These are phyloP conservation scores for Echria macrotheca DNA, from an alignment of 495 filamentous ascomycete species.

Conservation along the genomic window DNA sequence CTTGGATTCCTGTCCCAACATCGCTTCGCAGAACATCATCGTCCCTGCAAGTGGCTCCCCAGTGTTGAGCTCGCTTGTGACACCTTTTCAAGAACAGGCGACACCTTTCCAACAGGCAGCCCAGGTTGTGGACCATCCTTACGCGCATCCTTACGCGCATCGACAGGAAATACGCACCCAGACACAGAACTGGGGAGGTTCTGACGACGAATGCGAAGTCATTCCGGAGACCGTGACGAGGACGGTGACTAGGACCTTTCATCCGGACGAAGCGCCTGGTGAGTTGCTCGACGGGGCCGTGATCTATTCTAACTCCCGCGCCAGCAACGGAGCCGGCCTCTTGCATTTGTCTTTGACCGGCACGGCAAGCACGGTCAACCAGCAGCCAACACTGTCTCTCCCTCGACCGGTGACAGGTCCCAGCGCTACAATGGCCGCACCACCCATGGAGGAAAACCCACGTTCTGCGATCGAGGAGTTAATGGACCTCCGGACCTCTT, in stretches of 20 bases:
- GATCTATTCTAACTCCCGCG: too few species aligned
- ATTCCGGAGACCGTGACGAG: slow-evolving; percentile 18
- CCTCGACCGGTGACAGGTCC: background rate
- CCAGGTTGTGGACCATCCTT: slow-evolving; percentile 23
- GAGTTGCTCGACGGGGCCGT: too few species aligned
- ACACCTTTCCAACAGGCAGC: slow-evolving; percentile 10
- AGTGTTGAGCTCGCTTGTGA: too few species aligned
- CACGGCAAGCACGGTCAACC: too few species aligned
- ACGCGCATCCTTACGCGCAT: too few species aligned
- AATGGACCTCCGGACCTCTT: slow-evolving; percentile 11
- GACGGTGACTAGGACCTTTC: background rate
- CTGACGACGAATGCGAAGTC: slow-evolving; percentile 10
- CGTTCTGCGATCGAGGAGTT: slow-evolving; percentile 29
- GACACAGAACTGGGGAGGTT: slow-evolving; percentile 15
- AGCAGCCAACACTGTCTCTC: background rate
- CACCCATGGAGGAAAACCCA: slow-evolving; percentile 5
- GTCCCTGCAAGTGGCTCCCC: too few species aligned
- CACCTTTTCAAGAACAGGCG: too few species aligned
- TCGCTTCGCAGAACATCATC: too few species aligned
- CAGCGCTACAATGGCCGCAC: slow-evolving; percentile 21
- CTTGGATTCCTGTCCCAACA: background rate
- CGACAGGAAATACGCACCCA: too few species aligned
- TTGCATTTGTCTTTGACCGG: too few species aligned
- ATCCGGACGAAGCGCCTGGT: too few species aligned
- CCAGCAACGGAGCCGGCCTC: too few species aligned